Conservation (phyloP, 768 basidiomycete genomes). For the Phlebiopsis flavidoalba region DNA sequence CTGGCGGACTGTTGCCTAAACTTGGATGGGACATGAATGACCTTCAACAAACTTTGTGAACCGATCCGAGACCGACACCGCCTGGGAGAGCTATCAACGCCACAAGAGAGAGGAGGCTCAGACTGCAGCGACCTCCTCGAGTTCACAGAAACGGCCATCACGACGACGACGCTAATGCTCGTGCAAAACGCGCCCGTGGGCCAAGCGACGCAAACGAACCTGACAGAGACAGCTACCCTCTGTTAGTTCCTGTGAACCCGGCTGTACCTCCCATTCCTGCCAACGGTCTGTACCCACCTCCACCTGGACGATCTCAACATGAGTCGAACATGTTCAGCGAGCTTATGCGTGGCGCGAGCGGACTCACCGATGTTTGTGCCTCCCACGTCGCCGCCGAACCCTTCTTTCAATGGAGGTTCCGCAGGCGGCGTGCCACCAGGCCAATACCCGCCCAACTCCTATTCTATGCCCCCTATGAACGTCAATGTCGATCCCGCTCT, state of each 20-base stretch:
- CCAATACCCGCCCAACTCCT: slow-evolving; percentile 33
- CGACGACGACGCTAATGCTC: slow-evolving; percentile 42
- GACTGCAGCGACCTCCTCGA: slow-evolving; percentile 21
- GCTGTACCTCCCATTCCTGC: slow-evolving; percentile 27
- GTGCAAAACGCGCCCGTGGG: slow-evolving; percentile 49
- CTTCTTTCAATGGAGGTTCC: neutral
- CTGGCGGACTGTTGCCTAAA: slow-evolving; percentile 70
- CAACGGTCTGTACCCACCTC: slow-evolving; percentile 37
- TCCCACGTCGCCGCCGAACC: slow-evolving; percentile 33
- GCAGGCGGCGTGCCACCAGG: slow-evolving; percentile 17
- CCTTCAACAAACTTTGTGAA: slow-evolving; percentile 80
- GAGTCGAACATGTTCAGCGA: slow-evolving; percentile 56
- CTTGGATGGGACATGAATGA: slow-evolving; percentile 75
- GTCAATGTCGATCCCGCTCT: slow-evolving; percentile 53
- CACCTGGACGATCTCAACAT: slow-evolving; percentile 33
- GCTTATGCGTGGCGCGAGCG: slow-evolving; percentile 46
- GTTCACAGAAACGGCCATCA: slow-evolving; percentile 47
- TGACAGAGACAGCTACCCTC: slow-evolving; percentile 43
- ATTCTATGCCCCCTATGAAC: slow-evolving; percentile 45
- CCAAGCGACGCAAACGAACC: slow-evolving; percentile 34
- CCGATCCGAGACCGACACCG: slow-evolving; percentile 88
- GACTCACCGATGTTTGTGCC: slow-evolving; percentile 63
- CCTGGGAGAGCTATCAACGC: slow-evolving; percentile 81
- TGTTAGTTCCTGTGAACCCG: slow-evolving; percentile 51
- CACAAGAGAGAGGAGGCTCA: slow-evolving; percentile 47